Evolutionary conservation across 129 eudicot genomes (phyloP).

Genomic region (Oenanthe sinensis): DNA sequence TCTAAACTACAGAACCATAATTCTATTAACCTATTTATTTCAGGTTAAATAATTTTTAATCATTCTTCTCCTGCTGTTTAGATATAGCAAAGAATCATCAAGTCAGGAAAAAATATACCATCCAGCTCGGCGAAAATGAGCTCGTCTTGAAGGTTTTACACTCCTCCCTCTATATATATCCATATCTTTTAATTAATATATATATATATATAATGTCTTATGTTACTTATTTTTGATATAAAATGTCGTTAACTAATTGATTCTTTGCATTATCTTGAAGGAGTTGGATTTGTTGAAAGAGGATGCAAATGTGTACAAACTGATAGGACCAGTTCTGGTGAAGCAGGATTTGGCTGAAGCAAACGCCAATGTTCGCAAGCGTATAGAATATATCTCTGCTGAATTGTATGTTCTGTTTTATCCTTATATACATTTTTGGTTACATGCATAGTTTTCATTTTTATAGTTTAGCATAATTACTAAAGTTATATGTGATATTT

Average conservation of each 20-base stretch:
- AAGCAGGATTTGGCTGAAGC: slow-evolving; percentile 99
- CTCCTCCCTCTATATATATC: background rate
- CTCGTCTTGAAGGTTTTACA: slow-evolving; percentile 77
- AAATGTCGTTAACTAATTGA: background rate
- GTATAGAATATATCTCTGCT: slow-evolving; percentile 91
- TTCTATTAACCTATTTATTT: background rate
- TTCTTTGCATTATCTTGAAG: slow-evolving; percentile 29
- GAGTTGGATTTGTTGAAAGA: slow-evolving; percentile 86
- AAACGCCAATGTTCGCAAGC: slow-evolving; percentile 87
- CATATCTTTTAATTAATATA: background rate
- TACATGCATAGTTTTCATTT: background rate
- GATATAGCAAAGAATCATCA: slow-evolving; percentile 88
- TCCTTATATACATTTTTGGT: background rate
- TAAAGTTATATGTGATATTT: background rate
- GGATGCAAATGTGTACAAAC: slow-evolving; percentile 92
- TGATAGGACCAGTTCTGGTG: slow-evolving; percentile 94
- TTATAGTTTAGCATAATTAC: background rate
- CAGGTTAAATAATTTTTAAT: background rate
- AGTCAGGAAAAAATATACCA: slow-evolving; percentile 82
- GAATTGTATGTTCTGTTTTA: slow-evolving; percentile 50
- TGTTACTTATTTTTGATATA: background rate
- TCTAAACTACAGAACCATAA: background rate
- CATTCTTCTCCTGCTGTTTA: slow-evolving; percentile 3
- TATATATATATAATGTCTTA: background rate
- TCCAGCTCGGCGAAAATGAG: slow-evolving; percentile 97